Evolutionary conservation across 495 filamentous ascomycete genomes (phyloP).

Genomic region (Podospora didyma): DNA sequence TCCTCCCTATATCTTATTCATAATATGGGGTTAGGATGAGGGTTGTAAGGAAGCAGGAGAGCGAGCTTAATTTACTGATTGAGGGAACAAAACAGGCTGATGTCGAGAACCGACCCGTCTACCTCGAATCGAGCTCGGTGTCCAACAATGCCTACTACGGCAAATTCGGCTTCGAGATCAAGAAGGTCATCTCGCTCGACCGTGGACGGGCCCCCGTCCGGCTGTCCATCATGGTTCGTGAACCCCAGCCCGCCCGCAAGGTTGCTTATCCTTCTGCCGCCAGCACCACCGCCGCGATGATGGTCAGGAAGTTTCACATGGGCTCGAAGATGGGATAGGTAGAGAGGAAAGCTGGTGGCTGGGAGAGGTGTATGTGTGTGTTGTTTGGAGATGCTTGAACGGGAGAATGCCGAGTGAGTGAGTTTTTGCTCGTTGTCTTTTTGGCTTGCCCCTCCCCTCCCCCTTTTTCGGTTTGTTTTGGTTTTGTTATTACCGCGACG

Average conservation of each 20-base stretch:
- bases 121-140: conserved; percentile 70
- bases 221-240: conserved; percentile 73
- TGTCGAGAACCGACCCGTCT: conserved; percentile 55
- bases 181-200: conserved; percentile 55
- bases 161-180: conserved; percentile 63
- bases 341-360: not conserved
- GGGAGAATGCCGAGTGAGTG: too few relatives aligned
- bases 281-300: not conserved
- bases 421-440: too few relatives aligned
- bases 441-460: too few relatives aligned
- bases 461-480: not conserved
- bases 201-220: conserved; percentile 56
- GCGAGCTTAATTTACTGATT: too few relatives aligned
- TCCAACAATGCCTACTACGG: conserved; percentile 65
- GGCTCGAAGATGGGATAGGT: not conserved
- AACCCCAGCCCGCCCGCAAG: conserved; percentile 41
- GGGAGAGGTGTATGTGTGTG: not conserved
- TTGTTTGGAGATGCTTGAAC: too few relatives aligned
- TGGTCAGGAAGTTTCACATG: not conserved
- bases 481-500: not conserved
- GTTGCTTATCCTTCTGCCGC: conserved; percentile 16
- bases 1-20: too few relatives aligned
- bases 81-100: conserved; percentile 52
- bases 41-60: too few relatives aligned
- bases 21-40: too few relatives aligned